Percentiles rank a stretch among this genome's conserved stretches.
Evolutionary conservation across 495 filamentous ascomycete species (phyloP).

Genomic region (Podospora tetraspora): DNA sequence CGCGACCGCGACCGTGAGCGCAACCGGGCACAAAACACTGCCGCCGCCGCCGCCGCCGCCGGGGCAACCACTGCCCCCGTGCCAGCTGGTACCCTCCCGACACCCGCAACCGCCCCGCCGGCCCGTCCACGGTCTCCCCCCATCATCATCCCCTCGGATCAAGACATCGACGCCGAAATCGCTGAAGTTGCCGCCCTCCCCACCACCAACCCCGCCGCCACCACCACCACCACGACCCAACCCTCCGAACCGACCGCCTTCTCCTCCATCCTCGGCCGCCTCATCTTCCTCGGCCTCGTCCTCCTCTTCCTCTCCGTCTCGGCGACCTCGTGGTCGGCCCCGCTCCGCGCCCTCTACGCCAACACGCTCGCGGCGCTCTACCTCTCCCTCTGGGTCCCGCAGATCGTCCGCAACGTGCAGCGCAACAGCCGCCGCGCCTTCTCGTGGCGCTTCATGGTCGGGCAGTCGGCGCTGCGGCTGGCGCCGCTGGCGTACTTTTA

Average conservation of each 20-base stretch:
- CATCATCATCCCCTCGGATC: constrained; percentile 78
- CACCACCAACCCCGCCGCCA: constrained; percentile 19
- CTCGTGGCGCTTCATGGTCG: constrained; percentile 80
- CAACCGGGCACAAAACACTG: constrained; percentile 38
- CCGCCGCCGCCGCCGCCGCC: constrained; percentile 13
- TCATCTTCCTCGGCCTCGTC: constrained; percentile 64
- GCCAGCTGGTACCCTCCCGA: constrained; percentile 49
- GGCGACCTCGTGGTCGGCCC: constrained; percentile 66
- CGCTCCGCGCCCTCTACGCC: constrained; percentile 64
- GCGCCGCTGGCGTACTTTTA: constrained; percentile 80
- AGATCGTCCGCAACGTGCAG: constrained; percentile 83
- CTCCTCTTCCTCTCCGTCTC: constrained; percentile 71
- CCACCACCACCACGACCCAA: constrained; percentile 33
- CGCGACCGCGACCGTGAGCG: constrained; percentile 48
- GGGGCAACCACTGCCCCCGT: constrained; percentile 15
- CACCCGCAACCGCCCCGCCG: constrained; percentile 54
- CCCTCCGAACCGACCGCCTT: constrained; percentile 41
- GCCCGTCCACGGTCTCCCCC: constrained; percentile 40
- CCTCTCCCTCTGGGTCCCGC: constrained; percentile 85
- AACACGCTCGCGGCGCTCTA: constrained; percentile 64
- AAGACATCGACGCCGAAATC: constrained; percentile 63
- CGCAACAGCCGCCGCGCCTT: constrained; percentile 88
- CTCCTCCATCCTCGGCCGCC: constrained; percentile 71
- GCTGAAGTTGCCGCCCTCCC: constrained; percentile 38
- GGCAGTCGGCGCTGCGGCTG: constrained; percentile 71